phyloP scores from a whole-genome alignment of 2,329 filamentous ascomycete genomes.

The Peltaster fructicola region DNA sequence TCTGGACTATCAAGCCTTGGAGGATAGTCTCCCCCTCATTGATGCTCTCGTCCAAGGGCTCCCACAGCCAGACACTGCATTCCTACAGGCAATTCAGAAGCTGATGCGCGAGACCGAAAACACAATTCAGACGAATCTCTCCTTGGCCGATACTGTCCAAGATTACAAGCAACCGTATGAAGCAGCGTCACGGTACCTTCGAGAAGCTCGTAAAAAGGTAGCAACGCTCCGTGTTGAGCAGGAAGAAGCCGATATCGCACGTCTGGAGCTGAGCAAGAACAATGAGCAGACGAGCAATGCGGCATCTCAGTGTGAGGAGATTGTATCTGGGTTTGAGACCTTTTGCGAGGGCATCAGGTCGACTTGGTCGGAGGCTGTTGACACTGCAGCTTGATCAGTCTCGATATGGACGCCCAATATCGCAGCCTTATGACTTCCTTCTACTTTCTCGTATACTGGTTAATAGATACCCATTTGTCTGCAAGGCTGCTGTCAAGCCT shows the following conservation, averaged over 20 bases:
- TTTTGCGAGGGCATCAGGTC: no score
- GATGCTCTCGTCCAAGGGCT: conserved; percentile 47
- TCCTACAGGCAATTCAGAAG: conserved; percentile 48
- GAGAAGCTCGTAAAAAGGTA: conserved; percentile 69
- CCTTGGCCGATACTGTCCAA: conserved; percentile 78
- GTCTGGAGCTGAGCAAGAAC: conserved; percentile 61
- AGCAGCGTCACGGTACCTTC: conserved; percentile 61
- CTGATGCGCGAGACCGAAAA: conserved; percentile 49
- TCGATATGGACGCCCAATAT: no score
- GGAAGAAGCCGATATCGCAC: conserved; percentile 65
- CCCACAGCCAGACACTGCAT: conserved; percentile 46
- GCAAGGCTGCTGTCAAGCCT: no score
- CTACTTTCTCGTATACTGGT: no score
- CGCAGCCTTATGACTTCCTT: no score
- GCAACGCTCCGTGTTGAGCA: conserved; percentile 70
- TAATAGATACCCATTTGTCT: no score
- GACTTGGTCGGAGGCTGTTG: no score
- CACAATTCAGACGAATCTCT: conserved; percentile 63
- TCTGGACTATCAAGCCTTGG: conserved; percentile 46
- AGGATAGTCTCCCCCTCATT: conserved; percentile 51
- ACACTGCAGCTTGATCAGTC: no score
- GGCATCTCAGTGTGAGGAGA: no score
- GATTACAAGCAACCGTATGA: conserved; percentile 82
- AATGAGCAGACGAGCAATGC: conserved; percentile 66
- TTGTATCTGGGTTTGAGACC: no score